Evolutionary conservation across 768 basidiomycete genomes (phyloP), one percentile per base, ranked within the genome.

Genomic region (Paxillus rubicundulus): DNA sequence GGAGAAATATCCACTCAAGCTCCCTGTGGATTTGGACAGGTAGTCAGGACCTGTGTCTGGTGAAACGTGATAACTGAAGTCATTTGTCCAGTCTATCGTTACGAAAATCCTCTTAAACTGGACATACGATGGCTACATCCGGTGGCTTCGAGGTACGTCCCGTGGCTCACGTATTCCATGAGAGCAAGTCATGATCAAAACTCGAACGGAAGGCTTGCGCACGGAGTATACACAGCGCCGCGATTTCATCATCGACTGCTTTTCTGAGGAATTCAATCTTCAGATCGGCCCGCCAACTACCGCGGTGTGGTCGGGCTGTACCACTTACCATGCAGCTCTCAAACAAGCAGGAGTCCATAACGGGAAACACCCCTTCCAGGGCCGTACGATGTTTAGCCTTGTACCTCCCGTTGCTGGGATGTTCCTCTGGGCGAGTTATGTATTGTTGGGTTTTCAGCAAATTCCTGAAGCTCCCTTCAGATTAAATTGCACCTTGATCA

Each of bases 391-490:
- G 53, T 79, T 91, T 56, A 83, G 81, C 43, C 86, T 91, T 63
- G 79, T 88, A 2, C 86, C 89, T 12, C 89, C 90, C 0, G 78
- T 79, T 2, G 78, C 86, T n/a, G 91, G 91, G 8, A 94, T 92
- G 91, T 92, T 90, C 68, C 56, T 85, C 30, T 87, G 85, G 85
- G 83, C 83, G 62, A 30, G 45, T 28, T 47, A 76, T 65, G 24
- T 50, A 27, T 18, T 49, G 20, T 30, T 24, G 21, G 9, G 38
- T 7, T 24, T 24, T 24, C 18, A 30, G 9, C 14, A 24, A 30
- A 27, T 38, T 30, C 13, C 44, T 12, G 44, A 36, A 47, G 49
- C 56, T 46, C 20, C 47, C 2, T 41, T 47, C 16, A 88, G 85
- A 60, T 92, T 37, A 76, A 77, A 58, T 62, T 92, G 24, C 77